phyloP scores from a whole-genome alignment of 768 basidiomycete genomes.

The Xerocomellus intermedius region DNA sequence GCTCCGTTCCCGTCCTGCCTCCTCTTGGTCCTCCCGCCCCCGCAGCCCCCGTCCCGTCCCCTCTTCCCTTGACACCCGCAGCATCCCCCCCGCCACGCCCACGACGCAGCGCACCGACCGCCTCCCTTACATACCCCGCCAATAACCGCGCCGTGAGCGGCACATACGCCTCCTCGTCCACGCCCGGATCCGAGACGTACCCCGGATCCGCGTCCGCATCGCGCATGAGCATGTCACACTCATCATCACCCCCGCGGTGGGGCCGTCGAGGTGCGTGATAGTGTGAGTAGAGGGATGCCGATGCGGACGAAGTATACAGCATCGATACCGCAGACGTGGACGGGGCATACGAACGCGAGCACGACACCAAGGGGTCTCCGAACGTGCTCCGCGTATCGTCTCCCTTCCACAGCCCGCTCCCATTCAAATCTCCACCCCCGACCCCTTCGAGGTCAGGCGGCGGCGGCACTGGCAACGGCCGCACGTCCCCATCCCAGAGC shows the following conservation, averaged over 20 bases:
- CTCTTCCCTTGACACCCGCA: conserved; percentile 16
- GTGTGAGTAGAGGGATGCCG: conserved; percentile 24
- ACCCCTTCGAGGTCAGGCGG: not conserved
- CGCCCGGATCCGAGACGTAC: conserved; percentile 58
- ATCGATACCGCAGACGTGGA: conserved; percentile 19
- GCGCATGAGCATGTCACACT: conserved; percentile 11
- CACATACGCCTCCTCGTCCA: conserved; percentile 60
- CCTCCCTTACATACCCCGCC: conserved; percentile 44
- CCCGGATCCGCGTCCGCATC: conserved; percentile 40
- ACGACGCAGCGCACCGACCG: conserved; percentile 39
- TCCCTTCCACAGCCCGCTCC: conserved; percentile 50
- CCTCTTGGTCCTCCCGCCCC: too few relatives aligned
- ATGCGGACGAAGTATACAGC: conserved; percentile 20
- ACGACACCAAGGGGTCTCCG: conserved; percentile 25
- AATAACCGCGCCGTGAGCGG: conserved; percentile 56
- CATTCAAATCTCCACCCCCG: not conserved
- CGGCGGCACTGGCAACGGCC: conserved; percentile 30
- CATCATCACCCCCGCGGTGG: not conserved
- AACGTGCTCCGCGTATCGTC: conserved; percentile 21
- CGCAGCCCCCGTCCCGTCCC: too few relatives aligned
- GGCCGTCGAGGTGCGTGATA: conserved; percentile 22
- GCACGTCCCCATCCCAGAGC: conserved; percentile 65
- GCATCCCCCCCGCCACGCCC: not conserved
- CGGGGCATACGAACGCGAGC: conserved; percentile 19
- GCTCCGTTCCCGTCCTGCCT: too few relatives aligned